Evolutionary conservation across 2,329 filamentous ascomycete genomes (phyloP).

Genomic region (Ophiostoma piceae): DNA sequence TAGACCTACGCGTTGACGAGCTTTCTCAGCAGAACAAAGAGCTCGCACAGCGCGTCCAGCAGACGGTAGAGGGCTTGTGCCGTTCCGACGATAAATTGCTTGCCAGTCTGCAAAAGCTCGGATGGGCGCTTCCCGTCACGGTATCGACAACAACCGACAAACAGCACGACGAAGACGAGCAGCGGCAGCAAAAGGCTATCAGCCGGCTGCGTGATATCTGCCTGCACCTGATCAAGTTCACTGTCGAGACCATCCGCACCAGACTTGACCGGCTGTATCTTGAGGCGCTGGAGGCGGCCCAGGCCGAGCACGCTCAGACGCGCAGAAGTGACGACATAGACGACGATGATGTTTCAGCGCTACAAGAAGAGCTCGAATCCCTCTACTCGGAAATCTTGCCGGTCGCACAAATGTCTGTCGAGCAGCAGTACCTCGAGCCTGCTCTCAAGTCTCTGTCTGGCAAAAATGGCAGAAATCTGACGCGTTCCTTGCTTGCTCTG

Average conservation of each 20-base stretch:
- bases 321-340: slow-evolving; percentile 32
- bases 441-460: slow-evolving; percentile 45
- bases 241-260: slow-evolving; percentile 50
- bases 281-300: slow-evolving; percentile 38
- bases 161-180: slow-evolving; percentile 31
- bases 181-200: slow-evolving; percentile 49
- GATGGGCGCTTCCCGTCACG: slow-evolving; percentile 53
- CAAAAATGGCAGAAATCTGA: slow-evolving; percentile 42
- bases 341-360: slow-evolving; percentile 42
- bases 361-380: slow-evolving; percentile 63
- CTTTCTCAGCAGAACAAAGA: slow-evolving; percentile 48
- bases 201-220: slow-evolving; percentile 55
- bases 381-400: slow-evolving; percentile 64
- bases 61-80: slow-evolving; percentile 47
- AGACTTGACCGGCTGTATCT: slow-evolving; percentile 53
- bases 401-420: slow-evolving; percentile 65
- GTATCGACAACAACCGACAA: not conserved
- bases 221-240: slow-evolving; percentile 54
- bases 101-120: slow-evolving; percentile 60
- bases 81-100: slow-evolving; percentile 61
- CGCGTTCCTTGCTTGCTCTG: slow-evolving; percentile 44
- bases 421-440: slow-evolving; percentile 61
- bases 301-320: slow-evolving; percentile 26
- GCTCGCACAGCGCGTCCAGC: slow-evolving; percentile 42
- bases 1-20: slow-evolving; percentile 45